Conservation (phyloP, 1,284 basidiomycete genomes). For the Abortiporus biennis region DNA sequence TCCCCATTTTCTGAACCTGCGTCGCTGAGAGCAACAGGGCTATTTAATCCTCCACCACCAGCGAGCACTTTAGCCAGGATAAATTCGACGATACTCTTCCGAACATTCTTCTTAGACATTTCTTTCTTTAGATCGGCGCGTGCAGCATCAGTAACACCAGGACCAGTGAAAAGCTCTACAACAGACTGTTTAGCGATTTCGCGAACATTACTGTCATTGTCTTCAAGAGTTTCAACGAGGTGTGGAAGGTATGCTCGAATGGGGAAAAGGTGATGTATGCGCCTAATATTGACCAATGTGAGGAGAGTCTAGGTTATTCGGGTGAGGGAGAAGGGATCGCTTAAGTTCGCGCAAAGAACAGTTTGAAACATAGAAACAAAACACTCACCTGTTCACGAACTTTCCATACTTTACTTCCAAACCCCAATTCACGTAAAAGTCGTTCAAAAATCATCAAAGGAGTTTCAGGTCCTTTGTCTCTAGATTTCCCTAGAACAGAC, state of each 20-base stretch:
- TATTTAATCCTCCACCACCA: conserved; percentile 25
- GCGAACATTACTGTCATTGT: conserved; percentile 86
- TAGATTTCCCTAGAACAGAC: conserved; percentile 38
- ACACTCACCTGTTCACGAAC: conserved; percentile 74
- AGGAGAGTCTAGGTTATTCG: conserved; percentile 47
- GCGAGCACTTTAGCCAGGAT: conserved; percentile 57
- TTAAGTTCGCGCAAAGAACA: background rate
- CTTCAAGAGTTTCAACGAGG: conserved; percentile 84
- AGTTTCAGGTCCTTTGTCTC: conserved; percentile 70
- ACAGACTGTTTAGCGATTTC: conserved; percentile 79
- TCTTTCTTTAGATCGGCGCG: conserved; percentile 92
- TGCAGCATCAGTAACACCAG: conserved; percentile 78
- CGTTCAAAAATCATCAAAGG: conserved; percentile 75
- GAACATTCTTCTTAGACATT: conserved; percentile 76
- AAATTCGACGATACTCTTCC: conserved; percentile 79
- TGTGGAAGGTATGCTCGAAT: conserved; percentile 77
- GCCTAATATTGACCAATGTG: conserved; percentile 62
- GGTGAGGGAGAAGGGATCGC: background rate
- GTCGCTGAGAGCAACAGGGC: conserved; percentile 36
- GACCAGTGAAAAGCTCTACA: conserved; percentile 79
- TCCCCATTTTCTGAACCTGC: conserved; percentile 61
- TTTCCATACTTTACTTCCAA: conserved; percentile 74
- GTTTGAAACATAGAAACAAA: conserved; percentile 1
- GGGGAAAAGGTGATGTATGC: conserved; percentile 66
- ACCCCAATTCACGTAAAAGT: conserved; percentile 64